Evolutionary conservation across 1,284 basidiomycete species (phyloP).

Genomic region (Cutaneotrichosporon arboriforme): DNA sequence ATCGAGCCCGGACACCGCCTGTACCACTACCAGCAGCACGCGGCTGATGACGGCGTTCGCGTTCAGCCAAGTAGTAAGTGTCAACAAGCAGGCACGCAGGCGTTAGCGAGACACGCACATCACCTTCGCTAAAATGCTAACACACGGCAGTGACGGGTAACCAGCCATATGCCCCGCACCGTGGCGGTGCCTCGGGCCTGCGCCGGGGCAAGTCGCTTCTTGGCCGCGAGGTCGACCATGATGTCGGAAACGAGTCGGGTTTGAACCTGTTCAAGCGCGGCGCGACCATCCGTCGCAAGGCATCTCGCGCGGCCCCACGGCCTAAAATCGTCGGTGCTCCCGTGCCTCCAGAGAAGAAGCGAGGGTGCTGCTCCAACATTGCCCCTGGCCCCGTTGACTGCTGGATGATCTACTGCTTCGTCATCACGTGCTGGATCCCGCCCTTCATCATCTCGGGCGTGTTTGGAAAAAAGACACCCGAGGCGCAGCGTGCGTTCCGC

Average conservation of each 20-base stretch:
- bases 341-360: conserved; percentile 12
- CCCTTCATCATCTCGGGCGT: conserved; percentile 58
- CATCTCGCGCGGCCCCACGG: conserved; percentile 51
- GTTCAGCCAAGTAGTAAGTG: conserved; percentile 73
- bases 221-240: conserved; percentile 77
- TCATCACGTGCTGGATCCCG: conserved; percentile 80
- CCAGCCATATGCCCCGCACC: conserved; percentile 54
- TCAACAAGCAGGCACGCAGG: no score
- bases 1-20: conserved; percentile 91
- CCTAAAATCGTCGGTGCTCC: conserved; percentile 23
- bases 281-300: conserved; percentile 65
- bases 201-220: conserved; percentile 81
- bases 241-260: conserved; percentile 79
- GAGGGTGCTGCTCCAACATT: conserved; percentile 37
- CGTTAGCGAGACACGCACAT: no score
- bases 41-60: conserved; percentile 70
- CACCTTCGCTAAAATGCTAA: conserved; percentile 17
- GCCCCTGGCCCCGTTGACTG: conserved; percentile 80
- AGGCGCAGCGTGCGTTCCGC: conserved; percentile 88
- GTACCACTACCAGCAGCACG: conserved; percentile 91
- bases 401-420: conserved; percentile 94
- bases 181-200: conserved; percentile 51
- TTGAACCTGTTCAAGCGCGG: conserved; percentile 78
- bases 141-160: conserved; percentile 67
- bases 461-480: conserved; percentile 76